These are phyloP conservation scores for Leptographium galeiforme DNA, from an alignment of 2,329 filamentous ascomycete species.

Conservation along the genomic window DNA sequence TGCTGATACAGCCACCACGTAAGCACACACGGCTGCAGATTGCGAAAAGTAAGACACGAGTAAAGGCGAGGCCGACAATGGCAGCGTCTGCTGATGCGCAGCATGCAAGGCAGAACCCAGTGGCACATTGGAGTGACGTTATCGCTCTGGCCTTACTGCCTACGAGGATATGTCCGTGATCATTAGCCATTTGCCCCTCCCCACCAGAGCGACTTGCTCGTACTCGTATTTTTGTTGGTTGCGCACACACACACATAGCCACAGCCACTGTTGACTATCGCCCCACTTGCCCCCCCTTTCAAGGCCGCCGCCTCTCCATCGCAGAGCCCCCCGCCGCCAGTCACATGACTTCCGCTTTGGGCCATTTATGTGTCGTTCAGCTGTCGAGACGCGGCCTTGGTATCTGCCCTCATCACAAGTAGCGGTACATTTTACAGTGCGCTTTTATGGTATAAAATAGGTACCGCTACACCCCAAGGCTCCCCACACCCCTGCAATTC, in stretches of 20 bases:
- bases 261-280: neutral
- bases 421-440: neutral
- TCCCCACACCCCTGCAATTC: neutral
- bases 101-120: neutral
- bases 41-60: too few species aligned
- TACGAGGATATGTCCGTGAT: neutral
- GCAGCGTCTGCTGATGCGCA: neutral
- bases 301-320: neutral
- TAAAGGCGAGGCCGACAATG: too few species aligned
- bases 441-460: neutral
- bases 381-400: neutral
- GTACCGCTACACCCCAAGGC: neutral
- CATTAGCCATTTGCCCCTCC: neutral
- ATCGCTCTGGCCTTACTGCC: neutral
- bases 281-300: neutral
- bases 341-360: neutral
- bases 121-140: neutral
- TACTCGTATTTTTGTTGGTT: neutral
- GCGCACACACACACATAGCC: neutral
- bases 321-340: neutral
- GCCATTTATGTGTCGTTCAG: neutral
- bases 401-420: neutral
- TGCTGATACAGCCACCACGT: too few species aligned
- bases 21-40: too few species aligned
- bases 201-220: neutral